These are phyloP conservation scores for Ordospora colligata DNA, from an alignment of 371 early-diverging fungal genomes.

Conservation along the genomic window DNA sequence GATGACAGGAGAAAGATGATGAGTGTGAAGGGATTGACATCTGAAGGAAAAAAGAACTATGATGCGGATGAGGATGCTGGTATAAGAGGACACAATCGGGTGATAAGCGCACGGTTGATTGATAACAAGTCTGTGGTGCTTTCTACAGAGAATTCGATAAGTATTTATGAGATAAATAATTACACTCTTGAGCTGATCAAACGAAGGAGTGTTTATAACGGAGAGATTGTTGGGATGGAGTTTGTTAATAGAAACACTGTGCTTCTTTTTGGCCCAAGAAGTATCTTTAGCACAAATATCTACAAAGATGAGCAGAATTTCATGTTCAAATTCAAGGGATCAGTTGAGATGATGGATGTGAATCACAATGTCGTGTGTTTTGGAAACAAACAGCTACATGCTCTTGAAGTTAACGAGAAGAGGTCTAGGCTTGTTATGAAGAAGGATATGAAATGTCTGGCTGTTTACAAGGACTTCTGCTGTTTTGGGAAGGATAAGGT, in stretches of 20 bases:
- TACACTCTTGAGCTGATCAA: conserved; percentile 3
- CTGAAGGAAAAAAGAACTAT: not conserved
- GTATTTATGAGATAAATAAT: not conserved
- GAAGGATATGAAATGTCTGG: not conserved
- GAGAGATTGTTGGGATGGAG: conserved; percentile 9
- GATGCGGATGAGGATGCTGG: not conserved
- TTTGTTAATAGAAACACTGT: conserved; percentile 14
- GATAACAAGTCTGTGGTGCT: conserved; percentile 4
- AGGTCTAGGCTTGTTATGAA: not conserved
- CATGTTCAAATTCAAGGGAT: conserved; percentile 9
- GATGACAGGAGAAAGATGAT: conserved; percentile 3
- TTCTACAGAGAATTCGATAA: not conserved
- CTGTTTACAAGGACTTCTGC: conserved; percentile 5
- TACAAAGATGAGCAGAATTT: conserved; percentile 15
- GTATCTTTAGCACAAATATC: conserved; percentile 8
- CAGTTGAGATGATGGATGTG: not conserved
- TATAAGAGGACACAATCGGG: not conserved
- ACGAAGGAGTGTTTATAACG: not conserved
- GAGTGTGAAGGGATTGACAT: not conserved
- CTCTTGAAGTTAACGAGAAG: not conserved
- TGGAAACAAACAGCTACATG: not conserved
- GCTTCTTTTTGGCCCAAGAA: not conserved
- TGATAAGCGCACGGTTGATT: conserved; percentile 2
- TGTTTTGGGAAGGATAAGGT: conserved; percentile 1
- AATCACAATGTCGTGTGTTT: not conserved